These are phyloP conservation scores for Fusarium sp. DNA, from an alignment of 2,329 filamentous ascomycete genomes.

Conservation along the genomic window DNA sequence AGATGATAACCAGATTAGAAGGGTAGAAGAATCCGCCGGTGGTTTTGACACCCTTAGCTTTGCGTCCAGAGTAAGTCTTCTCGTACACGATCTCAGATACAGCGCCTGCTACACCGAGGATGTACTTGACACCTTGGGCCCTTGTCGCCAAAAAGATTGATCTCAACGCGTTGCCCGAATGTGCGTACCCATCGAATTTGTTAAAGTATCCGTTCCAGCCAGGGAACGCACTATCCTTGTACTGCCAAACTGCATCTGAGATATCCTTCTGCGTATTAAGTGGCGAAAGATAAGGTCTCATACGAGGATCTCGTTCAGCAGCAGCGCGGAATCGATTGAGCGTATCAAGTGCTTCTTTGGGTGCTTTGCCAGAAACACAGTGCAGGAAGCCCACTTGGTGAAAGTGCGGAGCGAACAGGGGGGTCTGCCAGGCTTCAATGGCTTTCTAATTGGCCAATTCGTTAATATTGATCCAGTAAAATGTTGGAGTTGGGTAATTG, in stretches of 20 bases:
- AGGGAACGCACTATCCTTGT: slow-evolving; percentile 58
- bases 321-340: slow-evolving; percentile 56
- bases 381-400: slow-evolving; percentile 58
- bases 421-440: slow-evolving; percentile 63
- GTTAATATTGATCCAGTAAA: not conserved
- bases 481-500: not conserved
- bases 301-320: slow-evolving; percentile 54
- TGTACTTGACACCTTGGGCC: slow-evolving; percentile 35
- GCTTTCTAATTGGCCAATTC: slow-evolving; percentile 52
- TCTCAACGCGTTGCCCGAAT: slow-evolving; percentile 63
- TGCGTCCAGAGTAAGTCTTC: not conserved
- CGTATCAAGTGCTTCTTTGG: slow-evolving; percentile 60
- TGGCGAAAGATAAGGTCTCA: slow-evolving; percentile 54
- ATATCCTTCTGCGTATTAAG: slow-evolving; percentile 55
- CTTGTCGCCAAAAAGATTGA: slow-evolving; percentile 59
- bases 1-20: slow-evolving; percentile 60
- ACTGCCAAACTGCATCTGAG: slow-evolving; percentile 58
- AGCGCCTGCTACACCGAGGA: slow-evolving; percentile 46
- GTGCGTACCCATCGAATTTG: slow-evolving; percentile 66
- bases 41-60: slow-evolving; percentile 30
- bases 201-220: slow-evolving; percentile 71
- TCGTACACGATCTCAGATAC: slow-evolving; percentile 45
- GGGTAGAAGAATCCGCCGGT: slow-evolving; percentile 24
- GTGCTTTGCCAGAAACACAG: slow-evolving; percentile 60
- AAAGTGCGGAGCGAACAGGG: slow-evolving; percentile 65